A percentile compares a stretch with the other conserved stretches of the same genome.
Evolutionary conservation across 2,329 filamentous ascomycete genomes (phyloP).

Genomic region (Fusarium xylarioides): DNA sequence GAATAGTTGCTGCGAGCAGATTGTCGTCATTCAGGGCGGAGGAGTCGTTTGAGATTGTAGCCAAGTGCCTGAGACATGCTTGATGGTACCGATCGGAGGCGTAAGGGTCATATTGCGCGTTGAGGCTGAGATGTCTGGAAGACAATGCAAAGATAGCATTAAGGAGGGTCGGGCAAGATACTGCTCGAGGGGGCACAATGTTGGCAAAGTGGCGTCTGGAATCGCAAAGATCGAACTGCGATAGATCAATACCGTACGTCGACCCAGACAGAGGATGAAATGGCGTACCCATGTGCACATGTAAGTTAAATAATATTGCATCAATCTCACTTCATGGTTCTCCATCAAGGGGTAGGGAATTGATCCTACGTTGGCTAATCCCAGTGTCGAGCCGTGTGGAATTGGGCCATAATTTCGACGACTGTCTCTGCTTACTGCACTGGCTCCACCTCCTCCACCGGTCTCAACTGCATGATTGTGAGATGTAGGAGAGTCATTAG

Average conservation of each 20-base stretch:
- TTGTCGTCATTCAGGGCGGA: conserved; percentile 58
- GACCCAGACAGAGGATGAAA: not conserved
- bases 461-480: not conserved
- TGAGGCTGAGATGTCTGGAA: conserved; percentile 59
- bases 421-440: not conserved
- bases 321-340: conserved; percentile 36
- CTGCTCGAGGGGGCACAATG: conserved; percentile 62
- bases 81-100: conserved; percentile 63
- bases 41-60: conserved; percentile 55
- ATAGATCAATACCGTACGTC: not conserved
- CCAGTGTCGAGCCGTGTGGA: not conserved
- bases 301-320: conserved; percentile 43
- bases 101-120: conserved; percentile 56
- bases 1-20: conserved; percentile 64
- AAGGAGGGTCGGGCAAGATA: conserved; percentile 59
- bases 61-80: conserved; percentile 60
- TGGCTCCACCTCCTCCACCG: not conserved
- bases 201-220: conserved; percentile 59
- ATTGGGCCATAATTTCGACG: not conserved
- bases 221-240: conserved; percentile 55
- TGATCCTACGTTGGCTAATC: conserved; percentile 14
- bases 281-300: conserved; percentile 43
- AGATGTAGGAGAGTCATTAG: not conserved
- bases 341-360: conserved; percentile 33
- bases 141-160: conserved; percentile 67